Percentiles rank a stretch among this genome's conserved stretches.
Evolutionary conservation across 306 rosid genomes (phyloP).

Genomic region (Rosa chinensis): DNA sequence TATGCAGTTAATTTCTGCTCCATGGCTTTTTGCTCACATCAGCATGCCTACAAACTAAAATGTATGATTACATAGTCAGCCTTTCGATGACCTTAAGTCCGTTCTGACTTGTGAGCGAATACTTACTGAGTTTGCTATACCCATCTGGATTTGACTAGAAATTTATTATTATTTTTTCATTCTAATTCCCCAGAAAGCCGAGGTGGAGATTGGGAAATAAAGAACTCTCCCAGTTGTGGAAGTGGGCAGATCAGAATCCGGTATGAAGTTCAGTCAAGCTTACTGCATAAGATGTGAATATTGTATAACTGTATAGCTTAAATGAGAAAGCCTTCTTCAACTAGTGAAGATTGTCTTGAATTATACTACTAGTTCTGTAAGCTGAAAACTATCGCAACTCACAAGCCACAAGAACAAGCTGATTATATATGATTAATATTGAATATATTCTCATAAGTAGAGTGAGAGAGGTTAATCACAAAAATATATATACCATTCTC

Average conservation of each 20-base stretch:
- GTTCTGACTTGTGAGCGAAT: not conserved
- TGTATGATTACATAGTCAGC: not conserved
- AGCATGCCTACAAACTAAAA: not conserved
- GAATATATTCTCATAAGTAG: not conserved
- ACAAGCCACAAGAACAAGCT: not conserved
- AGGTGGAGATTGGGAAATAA: slow-evolving; percentile 96
- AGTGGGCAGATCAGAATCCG: slow-evolving; percentile 99
- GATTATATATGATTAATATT: not conserved
- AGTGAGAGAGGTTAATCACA: not conserved
- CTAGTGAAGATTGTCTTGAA: not conserved
- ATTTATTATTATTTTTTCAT: not conserved
- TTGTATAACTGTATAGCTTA: not conserved
- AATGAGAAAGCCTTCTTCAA: not conserved
- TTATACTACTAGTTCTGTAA: not conserved
- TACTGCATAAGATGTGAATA: not conserved
- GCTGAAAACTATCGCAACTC: not conserved
- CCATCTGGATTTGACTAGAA: slow-evolving; percentile 10
- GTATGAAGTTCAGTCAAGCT: slow-evolving; percentile 42
- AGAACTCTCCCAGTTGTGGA: slow-evolving; percentile 96
- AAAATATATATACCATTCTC: not conserved
- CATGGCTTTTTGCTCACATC: not conserved
- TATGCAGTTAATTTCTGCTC: not conserved
- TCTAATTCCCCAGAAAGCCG: slow-evolving; percentile 60
- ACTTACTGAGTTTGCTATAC: slow-evolving; percentile 11
- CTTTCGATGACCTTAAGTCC: not conserved